Percentiles rank a stretch among this genome's conserved stretches.
phyloP scores from a whole-genome alignment of 352 stramenopile species.

The Phytophthora chlamydospora region DNA sequence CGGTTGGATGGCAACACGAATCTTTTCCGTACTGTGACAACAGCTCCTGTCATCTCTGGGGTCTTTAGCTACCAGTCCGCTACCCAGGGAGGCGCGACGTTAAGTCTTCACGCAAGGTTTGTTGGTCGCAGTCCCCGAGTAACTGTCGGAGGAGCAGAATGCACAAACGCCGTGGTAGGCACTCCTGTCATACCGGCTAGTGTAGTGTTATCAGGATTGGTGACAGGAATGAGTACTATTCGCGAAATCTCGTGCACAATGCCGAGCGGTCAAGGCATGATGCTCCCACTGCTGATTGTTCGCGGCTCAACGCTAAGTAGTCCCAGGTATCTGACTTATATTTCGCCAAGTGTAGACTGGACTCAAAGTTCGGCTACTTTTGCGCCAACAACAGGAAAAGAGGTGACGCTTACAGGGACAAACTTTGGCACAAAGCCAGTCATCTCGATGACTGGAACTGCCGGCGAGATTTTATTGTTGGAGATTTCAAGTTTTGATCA shows the following conservation, averaged over 20 bases:
- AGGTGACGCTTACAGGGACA: slow-evolving; percentile 40
- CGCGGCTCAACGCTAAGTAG: slow-evolving; percentile 47
- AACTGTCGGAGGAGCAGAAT: slow-evolving; percentile 34
- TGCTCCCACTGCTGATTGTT: slow-evolving; percentile 41
- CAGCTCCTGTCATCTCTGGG: slow-evolving; percentile 13
- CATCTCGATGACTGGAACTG: slow-evolving; percentile 26
- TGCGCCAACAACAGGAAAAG: slow-evolving; percentile 50
- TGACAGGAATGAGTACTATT: slow-evolving; percentile 42
- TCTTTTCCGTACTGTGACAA: slow-evolving; percentile 41
- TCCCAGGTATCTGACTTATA: slow-evolving; percentile 59
- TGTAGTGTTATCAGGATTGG: slow-evolving; percentile 24
- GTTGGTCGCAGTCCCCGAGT: slow-evolving; percentile 51
- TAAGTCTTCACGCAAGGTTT: slow-evolving; percentile 63
- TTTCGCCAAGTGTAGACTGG: slow-evolving; percentile 53
- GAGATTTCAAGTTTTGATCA: slow-evolving; percentile 38
- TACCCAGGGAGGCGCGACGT: slow-evolving; percentile 47
- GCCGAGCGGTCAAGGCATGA: slow-evolving; percentile 51
- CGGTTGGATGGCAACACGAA: slow-evolving; percentile 49
- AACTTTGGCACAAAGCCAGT: slow-evolving; percentile 52
- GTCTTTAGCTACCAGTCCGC: slow-evolving; percentile 47
- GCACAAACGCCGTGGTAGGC: slow-evolving; percentile 37
- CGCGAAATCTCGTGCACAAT: slow-evolving; percentile 50
- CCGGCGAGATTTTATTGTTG: slow-evolving; percentile 9
- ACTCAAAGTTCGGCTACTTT: slow-evolving; percentile 30
- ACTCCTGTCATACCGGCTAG: slow-evolving; percentile 28